Evolutionary conservation across 805 yeast genomes (phyloP), one percentile per base, ranked within the genome.

Genomic region (Ogataea siamensis): DNA sequence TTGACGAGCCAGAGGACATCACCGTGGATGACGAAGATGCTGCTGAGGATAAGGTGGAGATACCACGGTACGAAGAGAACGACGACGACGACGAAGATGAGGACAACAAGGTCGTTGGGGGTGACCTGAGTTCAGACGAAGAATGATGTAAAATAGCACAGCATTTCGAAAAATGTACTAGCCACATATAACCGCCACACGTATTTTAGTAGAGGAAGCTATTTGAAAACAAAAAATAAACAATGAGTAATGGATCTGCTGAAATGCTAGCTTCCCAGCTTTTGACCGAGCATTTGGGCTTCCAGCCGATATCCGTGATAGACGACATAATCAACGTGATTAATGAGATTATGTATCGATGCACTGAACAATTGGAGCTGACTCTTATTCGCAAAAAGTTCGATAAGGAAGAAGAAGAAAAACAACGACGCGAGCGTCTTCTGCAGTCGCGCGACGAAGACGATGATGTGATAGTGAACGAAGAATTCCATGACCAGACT

Each of bases 251-350:
- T 17, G 47, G 39, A 14, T 21, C 40, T n/a, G 15, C 45, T 7
- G 54, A 49, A 34, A 28, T 47, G 46, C 35, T 41, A 8, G 43
- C 49, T 1, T 71, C 74, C 7, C 69, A 74, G 28, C 50, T 87
- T 12, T 67, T 89, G 34, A 84, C 95, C 1, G 96, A 88, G 61
- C 96, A 88, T 56, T 64, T 89, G 23, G 95, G 86, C 23, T 86
- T 75, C 53, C 84, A 93, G 6, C 95, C 96, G 0, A 73, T 87
- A 7, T 76, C 89, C 0, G 64, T 88, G 10, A 73, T 89, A 5
- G 97, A 89, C 51, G 95, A 87, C 53, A 81, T 89, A 9, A 86
- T 88, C 50, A 87, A 88, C 59, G 85, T 87, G 1, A 93, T 87
- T 16, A 88, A 88, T 54, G 87, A 80, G 35, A 76, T 87, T 18